Evolutionary conservation across 2,329 filamentous ascomycete genomes (phyloP), one percentile per base, ranked within the genome.

Genomic region (Phialophora tarda): DNA sequence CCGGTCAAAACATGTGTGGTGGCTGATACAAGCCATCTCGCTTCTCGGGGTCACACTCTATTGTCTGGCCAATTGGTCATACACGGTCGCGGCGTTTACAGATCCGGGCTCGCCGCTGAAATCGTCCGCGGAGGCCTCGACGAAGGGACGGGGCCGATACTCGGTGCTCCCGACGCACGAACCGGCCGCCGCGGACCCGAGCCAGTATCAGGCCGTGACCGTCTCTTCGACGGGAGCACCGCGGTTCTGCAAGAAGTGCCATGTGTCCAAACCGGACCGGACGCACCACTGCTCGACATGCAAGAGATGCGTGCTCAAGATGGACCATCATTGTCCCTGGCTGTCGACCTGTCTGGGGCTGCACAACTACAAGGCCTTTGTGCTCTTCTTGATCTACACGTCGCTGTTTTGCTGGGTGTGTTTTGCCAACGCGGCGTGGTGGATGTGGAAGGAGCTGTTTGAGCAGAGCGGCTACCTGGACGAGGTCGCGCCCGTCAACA

Each of bases 261-360:
- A 96, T 81, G 89, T 89, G 60, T 88, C 91, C 69, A 99, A 99
- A 82, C 95, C 95, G 50, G 95, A 99, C 80, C 91, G 95, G 68
- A 89, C 94, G 34, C 95, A 99, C 78, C 95, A 99, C 82, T 99
- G 95, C 84, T 96, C 92, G 11, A 96, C 93, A 3, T 99, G 95
- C 80, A 88, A 90, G 72, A 90, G 91, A 75, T 99, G 95, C 78
- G 93, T 99, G 28, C 84, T 99, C 78, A 99, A 99, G 83, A 99
- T 99, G 95, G 95, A 99, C 77, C 95, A 99, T 78, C 95, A 99
- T 81, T 99, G 95, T 77, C 95, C 95, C 17, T 99, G 95, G 95
- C 85, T 99, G 58, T 94, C 95, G 30, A 97, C 92, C 3, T 99
- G 95, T 78, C 91, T 99, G 66, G 95, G 95, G 23, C 82, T 99